Base-by-base conservation (phyloP, 2,329 filamentous ascomycete genomes). In the Penicillium sp. region DNA sequence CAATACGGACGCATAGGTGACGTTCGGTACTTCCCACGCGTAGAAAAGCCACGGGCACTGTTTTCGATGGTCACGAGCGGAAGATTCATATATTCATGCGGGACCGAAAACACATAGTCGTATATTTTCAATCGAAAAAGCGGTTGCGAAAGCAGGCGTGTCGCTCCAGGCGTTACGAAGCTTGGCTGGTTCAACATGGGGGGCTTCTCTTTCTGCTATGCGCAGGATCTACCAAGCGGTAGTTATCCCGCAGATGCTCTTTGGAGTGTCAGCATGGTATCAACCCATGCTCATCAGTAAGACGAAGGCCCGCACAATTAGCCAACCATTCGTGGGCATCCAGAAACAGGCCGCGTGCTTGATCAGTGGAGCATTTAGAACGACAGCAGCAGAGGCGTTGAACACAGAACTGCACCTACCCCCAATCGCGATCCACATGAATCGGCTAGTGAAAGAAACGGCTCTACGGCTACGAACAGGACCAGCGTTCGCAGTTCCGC, bases 181-280 rank as follows among this genome's bases (percentile, higher is more conserved):
- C 25, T 9, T 27, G 25, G 25, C 25, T 9, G 25, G 25, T 9
- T 51, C 45, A 5, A 56, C 50, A 1, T 56, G 50, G 53, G 49
- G 43, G 27, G 10, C 30, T 39, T 41, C 51, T 31, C 2, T 46
- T 20, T 6, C 6, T 6, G 44, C 44, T 2, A 56, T 68, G 31
- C 50, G 59, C 11, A 48, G 44, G 45, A 58, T 69, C 33, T 70
- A 68, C 46, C 38, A 63, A 28, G 65, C 54, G 38, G 61, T 67
- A 8, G 50, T 63, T 16, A 53, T 69, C 22, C 64, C 58, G 5
- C 58, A 69, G 52, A 58, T 72, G 27, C 58, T 70, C 27, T 71
- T 64, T 44, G 56, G 60, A 5, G 63, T 60, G 49, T 64, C 58
- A 18, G 58, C 61, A 38, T 70, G 51, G 65, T 56, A 27, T 9